These are phyloP conservation scores for Epichloe hybrida DNA, from an alignment of 2,329 filamentous ascomycete genomes.

Conservation along the genomic window DNA sequence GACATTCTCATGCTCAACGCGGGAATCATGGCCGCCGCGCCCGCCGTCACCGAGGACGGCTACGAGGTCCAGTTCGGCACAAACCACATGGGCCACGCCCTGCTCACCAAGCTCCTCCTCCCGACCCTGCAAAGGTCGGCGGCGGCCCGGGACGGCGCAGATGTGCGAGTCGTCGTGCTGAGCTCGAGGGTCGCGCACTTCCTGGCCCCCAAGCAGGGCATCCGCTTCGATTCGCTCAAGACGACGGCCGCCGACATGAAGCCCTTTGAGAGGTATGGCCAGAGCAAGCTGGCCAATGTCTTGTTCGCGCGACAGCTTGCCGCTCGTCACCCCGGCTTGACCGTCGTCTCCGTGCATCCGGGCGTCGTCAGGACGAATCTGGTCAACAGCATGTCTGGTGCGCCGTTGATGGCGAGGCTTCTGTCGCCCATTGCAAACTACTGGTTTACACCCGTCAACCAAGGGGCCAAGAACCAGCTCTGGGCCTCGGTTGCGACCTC, in stretches of 20 bases:
- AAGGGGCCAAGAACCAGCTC: slow-evolving; percentile 27
- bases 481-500: slow-evolving; percentile 25
- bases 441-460: slow-evolving; percentile 13
- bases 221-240: slow-evolving; percentile 18
- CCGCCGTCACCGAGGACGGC: slow-evolving; percentile 27
- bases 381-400: slow-evolving; percentile 7
- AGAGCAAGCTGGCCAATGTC: slow-evolving; percentile 20
- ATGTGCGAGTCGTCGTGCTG: slow-evolving; percentile 19
- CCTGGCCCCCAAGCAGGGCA: slow-evolving; percentile 11
- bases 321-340: slow-evolving; percentile 12
- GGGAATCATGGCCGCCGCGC: slow-evolving; percentile 26
- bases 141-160: slow-evolving; percentile 12
- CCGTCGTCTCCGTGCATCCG: slow-evolving; percentile 14
- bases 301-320: slow-evolving; percentile 17
- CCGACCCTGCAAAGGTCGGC: slow-evolving; percentile 18
- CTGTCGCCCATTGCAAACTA: slow-evolving; percentile 7
- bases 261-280: slow-evolving; percentile 14
- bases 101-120: slow-evolving; percentile 26
- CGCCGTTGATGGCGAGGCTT: slow-evolving; percentile 3
- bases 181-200: slow-evolving; percentile 15
- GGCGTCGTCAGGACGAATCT: slow-evolving; percentile 17
- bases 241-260: slow-evolving; percentile 9
- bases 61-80: slow-evolving; percentile 36
- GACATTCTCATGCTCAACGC: slow-evolving; percentile 35
- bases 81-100: slow-evolving; percentile 36